Conservation (phyloP, 2,329 filamentous ascomycete species). For the Pseudogymnoascus sp. region DNA sequence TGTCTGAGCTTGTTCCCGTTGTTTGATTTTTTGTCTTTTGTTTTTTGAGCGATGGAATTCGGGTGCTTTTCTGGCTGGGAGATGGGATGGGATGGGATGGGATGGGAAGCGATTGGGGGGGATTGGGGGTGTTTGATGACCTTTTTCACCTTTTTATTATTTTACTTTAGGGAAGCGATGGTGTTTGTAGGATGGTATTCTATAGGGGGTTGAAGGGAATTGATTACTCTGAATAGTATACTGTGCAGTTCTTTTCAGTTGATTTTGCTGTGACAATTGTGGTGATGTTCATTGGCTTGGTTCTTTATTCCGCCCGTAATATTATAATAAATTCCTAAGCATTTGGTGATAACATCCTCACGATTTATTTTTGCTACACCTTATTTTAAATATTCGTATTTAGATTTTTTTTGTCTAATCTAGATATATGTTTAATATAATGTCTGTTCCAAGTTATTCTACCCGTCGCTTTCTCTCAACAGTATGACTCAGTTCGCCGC, state of each 20-base stretch:
- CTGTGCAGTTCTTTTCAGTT: neutral
- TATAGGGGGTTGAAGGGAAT: neutral
- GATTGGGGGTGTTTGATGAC: neutral
- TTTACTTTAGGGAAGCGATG: conserved; percentile 1
- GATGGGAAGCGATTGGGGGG: neutral
- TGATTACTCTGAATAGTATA: neutral
- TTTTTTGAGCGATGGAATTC: conserved; percentile 6
- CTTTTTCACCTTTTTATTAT: neutral
- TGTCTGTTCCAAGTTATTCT: neutral
- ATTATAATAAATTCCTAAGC: neutral
- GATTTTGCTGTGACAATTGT: neutral
- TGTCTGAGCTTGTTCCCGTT: neutral
- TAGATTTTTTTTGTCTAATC: neutral
- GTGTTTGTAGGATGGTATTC: neutral
- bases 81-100: neutral
- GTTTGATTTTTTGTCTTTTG: neutral
- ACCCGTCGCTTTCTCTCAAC: neutral
- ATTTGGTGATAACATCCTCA: neutral
- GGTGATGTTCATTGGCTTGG: neutral
- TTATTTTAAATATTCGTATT: neutral
- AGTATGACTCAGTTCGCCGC: neutral
- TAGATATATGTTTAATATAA: neutral
- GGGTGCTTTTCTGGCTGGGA: neutral
- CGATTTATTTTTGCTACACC: neutral
- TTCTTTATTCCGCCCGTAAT: neutral